phyloP scores from a whole-genome alignment of 2,329 filamentous ascomycete species.

The Ophiocordyceps camponoti-saundersi region DNA sequence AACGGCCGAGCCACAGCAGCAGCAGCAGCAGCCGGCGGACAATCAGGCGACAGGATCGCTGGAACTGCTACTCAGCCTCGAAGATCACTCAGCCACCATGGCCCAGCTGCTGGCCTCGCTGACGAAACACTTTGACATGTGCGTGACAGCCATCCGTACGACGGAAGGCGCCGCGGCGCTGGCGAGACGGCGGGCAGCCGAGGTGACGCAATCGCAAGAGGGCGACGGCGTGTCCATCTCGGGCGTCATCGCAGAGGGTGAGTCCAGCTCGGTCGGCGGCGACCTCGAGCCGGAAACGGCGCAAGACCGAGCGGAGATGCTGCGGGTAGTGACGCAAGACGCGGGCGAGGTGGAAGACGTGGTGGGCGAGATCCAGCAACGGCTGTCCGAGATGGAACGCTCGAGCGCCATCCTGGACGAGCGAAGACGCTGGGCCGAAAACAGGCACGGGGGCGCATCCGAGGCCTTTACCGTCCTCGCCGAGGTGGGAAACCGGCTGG shows the following conservation, averaged over 20 bases:
- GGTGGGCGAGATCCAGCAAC: conserved; percentile 55
- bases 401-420: conserved; percentile 46
- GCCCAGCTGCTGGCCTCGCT: conserved; percentile 65
- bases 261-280: conserved; percentile 21
- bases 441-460: conserved; percentile 38
- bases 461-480: conserved; percentile 50
- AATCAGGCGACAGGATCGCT: conserved; percentile 12
- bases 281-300: conserved; percentile 54
- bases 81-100: conserved; percentile 65
- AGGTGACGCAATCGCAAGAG: conserved; percentile 33
- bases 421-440: conserved; percentile 34
- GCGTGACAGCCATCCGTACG: conserved; percentile 76
- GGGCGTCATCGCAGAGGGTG: conserved; percentile 44
- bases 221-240: conserved; percentile 43
- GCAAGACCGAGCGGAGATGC: conserved; percentile 66
- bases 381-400: conserved; percentile 59
- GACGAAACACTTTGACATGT: conserved; percentile 81
- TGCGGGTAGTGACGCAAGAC: conserved; percentile 62
- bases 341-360: conserved; percentile 49
- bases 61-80: conserved; percentile 42
- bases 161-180: conserved; percentile 66
- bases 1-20: conserved; percentile 22
- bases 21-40: conserved; percentile 15
- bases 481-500: conserved; percentile 48
- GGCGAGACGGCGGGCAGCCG: conserved; percentile 50